Base-by-base conservation (phyloP, 2,329 filamentous ascomycete genomes). In the Alternaria sp. region DNA sequence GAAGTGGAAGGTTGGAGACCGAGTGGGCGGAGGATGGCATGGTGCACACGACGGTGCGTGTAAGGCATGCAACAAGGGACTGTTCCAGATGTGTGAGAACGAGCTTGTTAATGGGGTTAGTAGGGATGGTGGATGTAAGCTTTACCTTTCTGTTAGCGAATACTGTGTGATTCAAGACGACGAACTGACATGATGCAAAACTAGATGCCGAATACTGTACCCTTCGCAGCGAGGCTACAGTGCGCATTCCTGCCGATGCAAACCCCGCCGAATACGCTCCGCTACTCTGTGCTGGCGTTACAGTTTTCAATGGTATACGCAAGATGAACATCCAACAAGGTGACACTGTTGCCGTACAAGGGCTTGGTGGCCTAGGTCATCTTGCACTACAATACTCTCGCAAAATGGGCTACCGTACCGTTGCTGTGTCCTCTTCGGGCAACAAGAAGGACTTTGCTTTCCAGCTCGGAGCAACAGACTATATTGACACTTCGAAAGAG, bases 21-120 rank as follows among this genome's bases (percentile, higher is more conserved):
- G 88, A 3, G 86, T 92, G 5, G 91, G 91, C 11, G 88, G 85
- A 0, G 77, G 85, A 1, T 92, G 90, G 89, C 89, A 92, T 70
- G 90, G 89, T 58, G 88, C 87, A 2, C 87, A 90, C 69, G 87
- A 90, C 69, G 77, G 78, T 2, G 80, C 79, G 1, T 94, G 91
- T 80, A 84, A 83, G 30, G 73, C 85, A 12, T 94, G 91, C 79
- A 84, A 85, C 57, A 83, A 86, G 16, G 87, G 87, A 2, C 75
- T 85, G 25, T 91, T 86, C 80, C 89, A 93, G 75, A 89, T 89
- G 78, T 94, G 92, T 78, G 82, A 87, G 22, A 86, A 89, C 65
- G 79, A 74, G 49, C 74, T 77, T 0, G 74, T 92, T 72, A 93
- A 92, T 74, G 91, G 92, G 12, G 84, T 91, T 5, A 86, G 81